A percentile compares a stretch with the other conserved stretches of the same genome.
Conservation (phyloP, 176 grass and related monocot genomes). For the Phoenix roebelenii region DNA sequence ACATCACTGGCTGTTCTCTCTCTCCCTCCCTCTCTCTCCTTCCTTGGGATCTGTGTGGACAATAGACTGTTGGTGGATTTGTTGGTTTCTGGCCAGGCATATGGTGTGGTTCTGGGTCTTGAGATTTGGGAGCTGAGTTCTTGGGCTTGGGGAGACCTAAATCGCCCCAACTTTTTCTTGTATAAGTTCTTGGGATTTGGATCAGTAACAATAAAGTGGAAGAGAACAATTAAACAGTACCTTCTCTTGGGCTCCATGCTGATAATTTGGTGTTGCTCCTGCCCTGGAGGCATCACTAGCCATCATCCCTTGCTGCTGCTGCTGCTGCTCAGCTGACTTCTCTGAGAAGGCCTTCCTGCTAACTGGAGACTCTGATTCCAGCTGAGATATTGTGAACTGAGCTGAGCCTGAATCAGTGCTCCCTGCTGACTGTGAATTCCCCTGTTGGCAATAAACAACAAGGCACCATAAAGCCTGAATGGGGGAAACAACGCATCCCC, state of each 20-base stretch:
- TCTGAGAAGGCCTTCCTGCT: slow-evolving; percentile 39
- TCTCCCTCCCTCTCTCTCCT: too few relatives aligned
- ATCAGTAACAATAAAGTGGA: background rate
- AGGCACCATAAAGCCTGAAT: slow-evolving; percentile 3
- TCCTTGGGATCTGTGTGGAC: too few relatives aligned
- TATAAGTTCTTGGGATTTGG: too few relatives aligned
- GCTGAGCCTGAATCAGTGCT: slow-evolving; percentile 90
- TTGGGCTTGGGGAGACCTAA: too few relatives aligned
- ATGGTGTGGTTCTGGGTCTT: too few relatives aligned
- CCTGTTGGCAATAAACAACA: slow-evolving; percentile 50
- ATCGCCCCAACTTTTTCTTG: too few relatives aligned
- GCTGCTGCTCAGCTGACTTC: slow-evolving; percentile 18
- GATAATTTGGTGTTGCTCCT: slow-evolving; percentile 7
- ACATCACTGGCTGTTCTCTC: too few relatives aligned
- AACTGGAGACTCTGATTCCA: slow-evolving; percentile 54
- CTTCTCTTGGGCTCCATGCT: slow-evolving; percentile 42
- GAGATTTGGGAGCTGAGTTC: too few relatives aligned
- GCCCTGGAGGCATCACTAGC: slow-evolving; percentile 32
- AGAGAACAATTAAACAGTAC: slow-evolving; percentile 20
- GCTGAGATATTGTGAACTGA: slow-evolving; percentile 59
- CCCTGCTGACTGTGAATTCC: slow-evolving; percentile 63
- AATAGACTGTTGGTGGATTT: too few relatives aligned
- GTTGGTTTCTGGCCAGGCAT: too few relatives aligned
- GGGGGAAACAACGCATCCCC: background rate
- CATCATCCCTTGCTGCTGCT: slow-evolving; percentile 61